Evolutionary conservation across 495 filamentous ascomycete genomes (phyloP), one percentile per base, ranked within the genome.

Genomic region (Neurospora sp.): DNA sequence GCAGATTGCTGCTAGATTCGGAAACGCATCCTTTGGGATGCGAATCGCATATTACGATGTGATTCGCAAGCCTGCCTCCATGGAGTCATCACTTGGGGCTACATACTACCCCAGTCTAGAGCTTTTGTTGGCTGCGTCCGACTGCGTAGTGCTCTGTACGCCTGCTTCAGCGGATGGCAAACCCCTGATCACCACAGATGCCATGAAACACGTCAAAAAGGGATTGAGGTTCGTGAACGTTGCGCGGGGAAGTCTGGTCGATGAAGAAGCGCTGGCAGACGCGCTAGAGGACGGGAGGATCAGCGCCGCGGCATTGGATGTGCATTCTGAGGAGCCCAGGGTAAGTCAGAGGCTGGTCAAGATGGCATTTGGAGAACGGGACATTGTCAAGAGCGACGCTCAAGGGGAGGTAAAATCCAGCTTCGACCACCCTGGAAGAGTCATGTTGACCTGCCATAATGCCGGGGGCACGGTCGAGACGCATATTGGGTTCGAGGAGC

Each of bases 391-490:
- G 40, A 35, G 12, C 2, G 69, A 74, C 74, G 0, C 20, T 2
- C 4, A 7, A 59, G 20, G 6, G 0, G 74, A 75, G 70, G 84
- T 83, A 71, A 40, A 18, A 65, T 5, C 6, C 0, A 35, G 6
- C 14, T 65, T 65, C 27, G 31, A 35, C 27, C 53, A 65, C 7
- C 79, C 78, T n/a, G 77, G 74, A 3, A 75, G 76, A 70, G 91
- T 91, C 1, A 87, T 90, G 81, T 78, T 92, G 74, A 86, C 90
- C 70, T 85, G 86, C 22, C 91, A 93, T 79, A 93, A 92, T 77
- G 92, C 91, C 9, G 91, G 91, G 10, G 90, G 89, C 4, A 90
- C 89, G 22, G 79, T 93, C 41, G 91, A 93, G 80, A 90, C 89
- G 70, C 89, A 91, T 75, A 82, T 88, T 20, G 90, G 90, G 7